Base-by-base conservation (phyloP, 2,329 filamentous ascomycete genomes). In the Arthrobotrys musiformis region DNA sequence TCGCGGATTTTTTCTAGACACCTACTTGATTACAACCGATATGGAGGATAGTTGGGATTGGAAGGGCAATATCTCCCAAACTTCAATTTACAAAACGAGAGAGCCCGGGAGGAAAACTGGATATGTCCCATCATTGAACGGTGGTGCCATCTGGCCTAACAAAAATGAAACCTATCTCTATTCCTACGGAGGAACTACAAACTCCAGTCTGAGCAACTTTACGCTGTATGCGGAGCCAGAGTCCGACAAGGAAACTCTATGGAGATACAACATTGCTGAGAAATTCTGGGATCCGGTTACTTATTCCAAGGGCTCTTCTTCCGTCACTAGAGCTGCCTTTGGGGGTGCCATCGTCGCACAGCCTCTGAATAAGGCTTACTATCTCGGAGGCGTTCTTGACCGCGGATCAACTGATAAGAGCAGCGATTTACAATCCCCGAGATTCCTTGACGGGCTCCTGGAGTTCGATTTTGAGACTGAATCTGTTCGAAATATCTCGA, bases 401-500 rank as follows among this genome's bases (percentile, higher is more conserved):
- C 46, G 48, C 13, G 72, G 72, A 19, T 76, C 72, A 30, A 76
- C 72, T 4, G 72, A 76, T 22, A 40, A 4, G 22, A 70, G 30
- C 15, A 60, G 72, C 28, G 66, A 76, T 19, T 22, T 76, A 11
- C 58, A 60, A n/a, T 48, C 72, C 2, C 72, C 72, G 11, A 58
- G 72, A 15, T 76, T 76, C 33, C 26, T 76, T 6, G 72, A 76
- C 24, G 72, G 72, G 0, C 15, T 76, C 37, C 50, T 76, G 6
- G 72, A 76, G 48, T 76, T 76, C n/a, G 72, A 76, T 26, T 70
- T 76, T 24, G 64, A 60, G 6, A 76, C 64, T 5, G 72, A 76
- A 46, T 37, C 64, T 0, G 72, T 76, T 35, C 72, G 72, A 13
- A 76, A 76, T 61, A 76, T 76, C 5, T 76, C 72, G 7, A 70